phyloP scores from a whole-genome alignment of 2,329 filamentous ascomycete species.

The Ophiostoma perfectum region DNA sequence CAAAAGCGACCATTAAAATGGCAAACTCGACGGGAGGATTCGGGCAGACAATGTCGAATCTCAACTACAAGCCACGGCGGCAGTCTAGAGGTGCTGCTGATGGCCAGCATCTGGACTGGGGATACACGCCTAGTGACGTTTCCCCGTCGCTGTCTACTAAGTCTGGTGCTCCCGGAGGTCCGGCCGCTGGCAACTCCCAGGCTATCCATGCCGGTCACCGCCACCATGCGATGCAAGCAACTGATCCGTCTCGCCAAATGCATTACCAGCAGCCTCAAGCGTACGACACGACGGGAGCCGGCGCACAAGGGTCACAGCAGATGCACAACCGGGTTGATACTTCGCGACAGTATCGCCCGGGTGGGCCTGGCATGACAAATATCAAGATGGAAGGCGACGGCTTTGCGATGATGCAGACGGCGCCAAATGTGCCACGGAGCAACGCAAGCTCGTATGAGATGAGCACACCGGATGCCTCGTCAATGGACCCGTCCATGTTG shows the following conservation, averaged over 20 bases:
- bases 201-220: background rate
- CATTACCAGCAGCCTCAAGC: slow-evolving; percentile 20
- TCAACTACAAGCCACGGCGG: slow-evolving; percentile 24
- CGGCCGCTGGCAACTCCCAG: background rate
- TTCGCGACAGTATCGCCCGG: slow-evolving; percentile 29
- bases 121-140: slow-evolving; percentile 17
- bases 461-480: slow-evolving; percentile 27
- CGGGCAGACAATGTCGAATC: slow-evolving; percentile 39
- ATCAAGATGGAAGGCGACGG: slow-evolving; percentile 39
- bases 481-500: slow-evolving; percentile 40
- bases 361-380: slow-evolving; percentile 24
- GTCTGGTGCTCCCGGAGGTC: slow-evolving; percentile 6
- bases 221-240: slow-evolving; percentile 24
- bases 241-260: slow-evolving; percentile 31
- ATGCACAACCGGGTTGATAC: slow-evolving; percentile 8
- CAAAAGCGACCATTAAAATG: slow-evolving; percentile 93
- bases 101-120: slow-evolving; percentile 27
- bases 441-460: slow-evolving; percentile 36
- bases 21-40: slow-evolving; percentile 82
- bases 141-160: slow-evolving; percentile 26
- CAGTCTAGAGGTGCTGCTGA: slow-evolving; percentile 30
- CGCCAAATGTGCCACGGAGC: slow-evolving; percentile 39
- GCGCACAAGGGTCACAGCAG: slow-evolving; percentile 22
- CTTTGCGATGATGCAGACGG: slow-evolving; percentile 38
- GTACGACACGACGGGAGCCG: background rate